Base-by-base conservation (phyloP, 2,329 filamentous ascomycete species). In the Cephalotrichum gorgonifer region DNA sequence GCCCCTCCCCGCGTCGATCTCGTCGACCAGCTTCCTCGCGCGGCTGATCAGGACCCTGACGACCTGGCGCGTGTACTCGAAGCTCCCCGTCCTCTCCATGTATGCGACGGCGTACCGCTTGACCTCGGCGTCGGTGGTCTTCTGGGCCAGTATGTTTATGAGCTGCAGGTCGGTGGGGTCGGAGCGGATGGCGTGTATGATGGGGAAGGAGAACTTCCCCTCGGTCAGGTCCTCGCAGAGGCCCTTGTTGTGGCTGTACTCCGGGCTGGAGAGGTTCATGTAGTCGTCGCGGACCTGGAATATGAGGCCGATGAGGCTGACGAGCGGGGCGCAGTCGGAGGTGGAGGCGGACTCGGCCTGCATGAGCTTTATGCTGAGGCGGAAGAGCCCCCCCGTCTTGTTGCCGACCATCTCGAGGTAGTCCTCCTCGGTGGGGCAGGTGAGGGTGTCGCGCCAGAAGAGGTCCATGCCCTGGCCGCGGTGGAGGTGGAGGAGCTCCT, bases 231-330 rank as follows among this genome's bases (percentile, higher is more conserved):
- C 93, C 70, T 97, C 91, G 65, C 88, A 95, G 57, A 95, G 78
- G 45, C 91, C 93, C 71, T 97, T 97, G 66, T 95, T 91, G 54
- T 85, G 74, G 33, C 82, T 83, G 72, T 96, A 96, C 59, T 82
- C 75, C n/a, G 69, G 71, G 17, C 75, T 79, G 27, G 76, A 78
- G 41, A 98, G 80, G 64, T 97, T 97, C 65, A 89, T 81, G 70
- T 95, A 95, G 74, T 98, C 93, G 70, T 91, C 87, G 57, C 86
- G 80, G 67, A 95, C 93, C 66, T 95, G 88, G 73, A 89, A 95
- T 63, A 93, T 81, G 50, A 93, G 79, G 28, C 88, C 88, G 51
- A 94, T 79, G 28, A 88, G 73, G 65, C 89, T 94, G 60, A 94
- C 87, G 17, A 98, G 79, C 17, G 88, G 84, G 30, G 88, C 79